These are phyloP conservation scores for Paraconiothyrium sp. DNA, from an alignment of 2,329 filamentous ascomycete species.

Conservation along the genomic window DNA sequence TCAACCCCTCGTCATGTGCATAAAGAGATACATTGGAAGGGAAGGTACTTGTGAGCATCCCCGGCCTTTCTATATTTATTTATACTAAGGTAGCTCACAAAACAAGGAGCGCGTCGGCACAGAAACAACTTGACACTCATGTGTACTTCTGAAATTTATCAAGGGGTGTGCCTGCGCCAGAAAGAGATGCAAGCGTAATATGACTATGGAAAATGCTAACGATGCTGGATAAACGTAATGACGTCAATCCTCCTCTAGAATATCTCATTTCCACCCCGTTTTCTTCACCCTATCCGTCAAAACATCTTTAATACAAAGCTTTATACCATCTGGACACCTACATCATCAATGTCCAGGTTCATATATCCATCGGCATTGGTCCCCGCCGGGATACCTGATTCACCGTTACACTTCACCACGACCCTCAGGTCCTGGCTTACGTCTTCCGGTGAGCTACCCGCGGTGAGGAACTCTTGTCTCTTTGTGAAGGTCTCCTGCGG, in stretches of 20 bases:
- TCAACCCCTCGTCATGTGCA: no score
- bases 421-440: slow-evolving; percentile 36
- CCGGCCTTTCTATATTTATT: no score
- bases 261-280: not conserved
- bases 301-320: not conserved
- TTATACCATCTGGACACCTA: slow-evolving; percentile 17
- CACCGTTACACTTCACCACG: slow-evolving; percentile 32
- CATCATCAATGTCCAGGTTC: slow-evolving; percentile 25
- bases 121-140: no score
- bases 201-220: slow-evolving; percentile 8
- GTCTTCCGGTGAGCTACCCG: slow-evolving; percentile 24
- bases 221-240: slow-evolving; percentile 2
- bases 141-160: not conserved
- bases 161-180: not conserved
- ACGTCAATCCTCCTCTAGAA: not conserved
- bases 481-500: slow-evolving; percentile 28
- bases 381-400: slow-evolving; percentile 24
- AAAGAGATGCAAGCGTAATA: slow-evolving; percentile 1
- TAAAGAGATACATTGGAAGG: no score
- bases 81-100: no score
- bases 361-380: slow-evolving; percentile 30
- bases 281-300: not conserved
- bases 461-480: slow-evolving; percentile 29
- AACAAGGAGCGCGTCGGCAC: no score
- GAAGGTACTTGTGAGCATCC: no score